Base-by-base conservation (phyloP, 176 grass and related monocot species). In the Rhipidocladum racemiflorum region DNA sequence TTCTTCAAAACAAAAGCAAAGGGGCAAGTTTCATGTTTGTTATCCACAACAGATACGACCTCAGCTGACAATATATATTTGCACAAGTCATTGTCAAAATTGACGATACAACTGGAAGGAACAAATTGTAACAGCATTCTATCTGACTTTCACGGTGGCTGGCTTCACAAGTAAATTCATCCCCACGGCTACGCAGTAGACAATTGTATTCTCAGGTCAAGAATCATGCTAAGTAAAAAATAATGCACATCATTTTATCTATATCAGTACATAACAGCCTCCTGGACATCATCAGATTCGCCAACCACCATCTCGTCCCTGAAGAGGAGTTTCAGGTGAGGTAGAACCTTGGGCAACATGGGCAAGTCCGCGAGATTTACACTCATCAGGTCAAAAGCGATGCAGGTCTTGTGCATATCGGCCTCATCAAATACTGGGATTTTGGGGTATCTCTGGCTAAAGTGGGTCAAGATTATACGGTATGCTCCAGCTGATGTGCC, bases 361-460 rank as follows among this genome's bases (percentile, higher is more conserved):
- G 88, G 90, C 39, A 98, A 29, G 56, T 98, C 95, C 11, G 82
- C 85, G 0, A 98, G 81, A 75, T 95, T 98, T 13, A 93, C 90
- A 0, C 88, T 95, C 92, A 95, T 95, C 79, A 95, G 83, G 71
- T 98, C 90, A 39, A 98, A 98, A 9, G 95, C 95, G 2, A 98
- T 85, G 84, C 90, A 91, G 0, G 92, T 95, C 70, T 91, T 98
- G 54, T 88, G 79, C 88, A 91, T 92, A 35, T 98, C 87, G 4
- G 78, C 74, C 82, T 95, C 90, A 34, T 98, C 86, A 30, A 98
- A 85, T 20, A 98, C 87, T 8, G 95, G 95, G 63, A 98, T 93
- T 84, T 98, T 95, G 0, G 92, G 95, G 68, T 98, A 98, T 83
- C 95, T 91, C 89, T 98, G 92, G 86, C 95, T 95, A 35, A 98